A percentile compares a stretch with the other conserved stretches of the same genome.
Conservation (phyloP, 345 rosid genomes). For the Eucalyptus sp. region DNA sequence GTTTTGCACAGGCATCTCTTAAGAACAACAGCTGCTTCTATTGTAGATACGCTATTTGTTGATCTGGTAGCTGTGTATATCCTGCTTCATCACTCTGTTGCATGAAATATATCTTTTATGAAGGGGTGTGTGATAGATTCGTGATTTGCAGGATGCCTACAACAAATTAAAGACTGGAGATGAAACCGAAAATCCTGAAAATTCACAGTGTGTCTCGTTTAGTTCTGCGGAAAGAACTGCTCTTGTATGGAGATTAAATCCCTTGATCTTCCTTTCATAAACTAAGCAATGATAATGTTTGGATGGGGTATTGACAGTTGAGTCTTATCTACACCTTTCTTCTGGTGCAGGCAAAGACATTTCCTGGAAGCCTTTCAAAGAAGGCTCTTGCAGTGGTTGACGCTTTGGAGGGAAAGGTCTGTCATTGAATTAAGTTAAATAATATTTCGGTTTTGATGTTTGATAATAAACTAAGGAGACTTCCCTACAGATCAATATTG, state of each 20-base stretch:
- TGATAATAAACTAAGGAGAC: background rate
- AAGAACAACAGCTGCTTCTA: slow-evolving; percentile 67
- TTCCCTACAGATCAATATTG: background rate
- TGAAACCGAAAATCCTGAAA: slow-evolving; percentile 53
- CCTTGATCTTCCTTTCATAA: background rate
- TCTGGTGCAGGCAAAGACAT: slow-evolving; percentile 61
- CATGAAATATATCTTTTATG: background rate
- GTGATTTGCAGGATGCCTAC: slow-evolving; percentile 43
- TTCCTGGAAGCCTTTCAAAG: slow-evolving; percentile 56
- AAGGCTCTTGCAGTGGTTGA: slow-evolving; percentile 63
- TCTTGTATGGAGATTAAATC: slow-evolving; percentile 35
- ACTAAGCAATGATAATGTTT: background rate
- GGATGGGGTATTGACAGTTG: background rate
- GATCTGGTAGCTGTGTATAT: slow-evolving; percentile 44
- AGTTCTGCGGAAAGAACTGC: slow-evolving; percentile 53
- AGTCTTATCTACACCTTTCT: background rate
- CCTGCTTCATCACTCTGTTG: background rate
- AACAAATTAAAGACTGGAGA: slow-evolving; percentile 73
- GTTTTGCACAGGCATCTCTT: slow-evolving; percentile 81
- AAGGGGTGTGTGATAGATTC: background rate
- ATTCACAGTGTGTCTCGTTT: slow-evolving; percentile 32
- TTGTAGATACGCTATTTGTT: slow-evolving; percentile 54
- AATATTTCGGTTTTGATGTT: background rate
- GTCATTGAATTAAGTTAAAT: background rate
- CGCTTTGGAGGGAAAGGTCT: slow-evolving; percentile 93